A percentile compares a stretch with the other conserved stretches of the same genome.
These are phyloP conservation scores for Lunularia cruciata DNA, from an alignment of 225 moss, liverwort and hornwort genomes.

Conservation along the genomic window DNA sequence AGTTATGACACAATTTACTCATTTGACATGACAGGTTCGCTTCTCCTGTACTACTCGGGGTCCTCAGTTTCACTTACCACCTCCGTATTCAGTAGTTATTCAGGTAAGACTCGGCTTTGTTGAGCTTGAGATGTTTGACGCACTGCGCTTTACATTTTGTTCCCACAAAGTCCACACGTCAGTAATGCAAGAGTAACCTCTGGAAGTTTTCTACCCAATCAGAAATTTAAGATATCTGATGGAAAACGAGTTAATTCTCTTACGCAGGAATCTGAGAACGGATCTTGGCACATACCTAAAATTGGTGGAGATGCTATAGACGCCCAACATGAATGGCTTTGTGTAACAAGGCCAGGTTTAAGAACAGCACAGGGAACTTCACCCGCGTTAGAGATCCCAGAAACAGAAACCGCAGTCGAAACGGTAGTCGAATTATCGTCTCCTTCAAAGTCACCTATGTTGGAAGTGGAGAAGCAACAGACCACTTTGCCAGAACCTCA, in stretches of 20 bases:
- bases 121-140: too few species aligned
- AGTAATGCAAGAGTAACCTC: too few species aligned
- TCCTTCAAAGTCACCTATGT: not conserved
- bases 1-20: too few species aligned
- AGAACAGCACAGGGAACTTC: slow-evolving; percentile 24
- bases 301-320: slow-evolving; percentile 57
- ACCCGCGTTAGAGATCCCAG: slow-evolving; percentile 12
- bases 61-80: slow-evolving; percentile 78
- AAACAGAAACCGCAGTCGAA: slow-evolving; percentile 1
- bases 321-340: slow-evolving; percentile 69
- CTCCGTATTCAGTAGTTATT: slow-evolving; percentile 82
- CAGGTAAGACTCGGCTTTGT: slow-evolving; percentile 54
- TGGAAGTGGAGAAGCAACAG: not conserved
- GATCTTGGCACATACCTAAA: slow-evolving; percentile 85
- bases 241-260: not conserved
- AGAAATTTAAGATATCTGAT: too few species aligned
- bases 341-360: slow-evolving; percentile 58
- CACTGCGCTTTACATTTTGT: too few species aligned
- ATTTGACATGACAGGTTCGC: slow-evolving; percentile 78
- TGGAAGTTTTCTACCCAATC: too few species aligned
- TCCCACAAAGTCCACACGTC: too few species aligned
- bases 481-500: not conserved
- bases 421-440: not conserved
- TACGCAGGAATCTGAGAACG: slow-evolving; percentile 77
- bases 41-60: slow-evolving; percentile 64